Conservation (phyloP, 164 flowering plant genomes). For the Aristolochia fimbriata region DNA sequence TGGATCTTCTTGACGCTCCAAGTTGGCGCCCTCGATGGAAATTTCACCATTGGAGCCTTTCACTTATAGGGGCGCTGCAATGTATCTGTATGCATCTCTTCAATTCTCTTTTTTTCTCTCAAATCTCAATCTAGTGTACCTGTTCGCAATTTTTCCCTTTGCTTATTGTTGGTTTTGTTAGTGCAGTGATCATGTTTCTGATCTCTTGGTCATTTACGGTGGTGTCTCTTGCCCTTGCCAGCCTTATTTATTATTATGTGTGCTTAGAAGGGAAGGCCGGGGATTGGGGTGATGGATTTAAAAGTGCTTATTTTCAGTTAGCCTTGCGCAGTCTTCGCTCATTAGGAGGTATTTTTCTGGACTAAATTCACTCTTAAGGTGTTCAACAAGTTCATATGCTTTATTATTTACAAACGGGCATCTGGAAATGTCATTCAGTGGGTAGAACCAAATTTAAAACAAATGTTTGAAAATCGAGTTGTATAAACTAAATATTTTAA, state of each 20-base stretch:
- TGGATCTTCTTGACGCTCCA: conserved; percentile 97
- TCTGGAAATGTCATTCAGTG: too few relatives aligned
- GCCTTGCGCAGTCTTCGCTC: conserved; percentile 98
- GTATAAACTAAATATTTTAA: background rate
- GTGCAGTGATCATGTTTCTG: conserved; percentile 97
- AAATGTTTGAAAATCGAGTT: background rate
- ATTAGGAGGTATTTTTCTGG: conserved; percentile 75
- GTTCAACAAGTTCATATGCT: too few relatives aligned
- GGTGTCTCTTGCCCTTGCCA: conserved; percentile 83
- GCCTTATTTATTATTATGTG: conserved; percentile 92
- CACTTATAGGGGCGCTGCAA: conserved; percentile 79
- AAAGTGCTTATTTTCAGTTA: conserved; percentile 96
- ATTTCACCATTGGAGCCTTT: conserved; percentile 94
- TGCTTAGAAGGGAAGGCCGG: conserved; percentile 97
- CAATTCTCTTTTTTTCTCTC: background rate
- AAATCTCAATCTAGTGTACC: background rate
- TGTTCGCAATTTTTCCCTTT: background rate
- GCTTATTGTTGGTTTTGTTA: background rate
- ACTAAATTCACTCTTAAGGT: background rate
- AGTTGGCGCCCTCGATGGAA: conserved; percentile 99
- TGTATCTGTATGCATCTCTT: conserved; percentile 52
- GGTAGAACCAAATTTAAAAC: too few relatives aligned
- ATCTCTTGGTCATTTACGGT: conserved; percentile 97
- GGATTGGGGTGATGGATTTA: conserved; percentile 99
- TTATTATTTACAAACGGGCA: too few relatives aligned